A percentile compares a stretch with the other conserved stretches of the same genome.
Conservation (phyloP, 345 rosid genomes). For the Ricinus communis region DNA sequence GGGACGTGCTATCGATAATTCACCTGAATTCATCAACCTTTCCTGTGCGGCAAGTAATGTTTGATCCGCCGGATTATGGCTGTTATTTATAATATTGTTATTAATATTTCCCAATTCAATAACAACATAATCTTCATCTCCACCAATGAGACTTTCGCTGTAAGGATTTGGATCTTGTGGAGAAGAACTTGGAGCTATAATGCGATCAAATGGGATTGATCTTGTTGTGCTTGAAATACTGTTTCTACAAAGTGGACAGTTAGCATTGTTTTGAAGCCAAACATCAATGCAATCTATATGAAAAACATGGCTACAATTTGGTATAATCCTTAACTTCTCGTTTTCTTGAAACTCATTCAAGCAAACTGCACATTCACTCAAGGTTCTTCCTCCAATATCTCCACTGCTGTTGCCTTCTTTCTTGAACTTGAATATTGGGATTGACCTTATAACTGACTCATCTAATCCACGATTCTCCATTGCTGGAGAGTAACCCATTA, state of each 20-base stretch:
- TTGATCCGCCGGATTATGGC: constrained; percentile 20
- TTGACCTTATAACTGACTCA: constrained; percentile 74
- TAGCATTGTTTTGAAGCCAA: constrained; percentile 90
- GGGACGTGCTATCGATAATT: constrained; percentile 9
- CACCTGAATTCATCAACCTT: constrained; percentile 43
- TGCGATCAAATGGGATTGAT: constrained; percentile 27
- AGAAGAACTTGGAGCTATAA: constrained; percentile 48
- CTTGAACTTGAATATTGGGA: constrained; percentile 75
- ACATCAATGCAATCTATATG: constrained; percentile 91
- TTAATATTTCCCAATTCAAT: constrained; percentile 53
- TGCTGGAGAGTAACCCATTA: constrained; percentile 47
- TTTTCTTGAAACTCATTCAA: constrained; percentile 79
- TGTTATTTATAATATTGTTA: neutral
- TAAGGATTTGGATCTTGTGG: constrained; percentile 44
- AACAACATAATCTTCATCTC: constrained; percentile 68
- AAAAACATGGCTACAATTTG: constrained; percentile 76
- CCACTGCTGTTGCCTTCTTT: constrained; percentile 25
- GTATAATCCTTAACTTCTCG: constrained; percentile 70
- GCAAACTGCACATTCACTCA: constrained; percentile 73
- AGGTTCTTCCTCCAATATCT: constrained; percentile 43
- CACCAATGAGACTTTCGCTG: constrained; percentile 23
- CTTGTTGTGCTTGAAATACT: constrained; percentile 51
- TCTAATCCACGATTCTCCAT: constrained; percentile 64
- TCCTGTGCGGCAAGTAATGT: constrained; percentile 45
- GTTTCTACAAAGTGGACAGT: constrained; percentile 85